Conservation (phyloP, 2,329 filamentous ascomycete species). For the Fusarium sp. region DNA sequence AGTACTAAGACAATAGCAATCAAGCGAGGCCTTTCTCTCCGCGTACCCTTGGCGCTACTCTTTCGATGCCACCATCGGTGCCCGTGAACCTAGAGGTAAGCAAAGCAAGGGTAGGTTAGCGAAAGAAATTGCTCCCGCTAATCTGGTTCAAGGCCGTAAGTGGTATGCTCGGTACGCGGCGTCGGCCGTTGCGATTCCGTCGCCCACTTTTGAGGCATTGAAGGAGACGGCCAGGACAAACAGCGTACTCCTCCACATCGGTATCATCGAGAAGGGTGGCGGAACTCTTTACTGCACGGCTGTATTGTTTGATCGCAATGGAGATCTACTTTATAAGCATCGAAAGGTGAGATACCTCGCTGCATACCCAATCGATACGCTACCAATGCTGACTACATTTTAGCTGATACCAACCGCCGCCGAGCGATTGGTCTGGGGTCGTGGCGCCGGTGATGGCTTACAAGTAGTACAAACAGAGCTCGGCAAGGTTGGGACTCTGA, state of each 20-base stretch:
- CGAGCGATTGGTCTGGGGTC: not conserved
- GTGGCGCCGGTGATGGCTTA: not conserved
- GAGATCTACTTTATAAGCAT: not conserved
- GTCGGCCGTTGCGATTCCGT: not conserved
- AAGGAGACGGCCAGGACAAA: not conserved
- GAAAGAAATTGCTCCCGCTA: not conserved
- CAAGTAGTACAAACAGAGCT: not conserved
- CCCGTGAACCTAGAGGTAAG: not conserved
- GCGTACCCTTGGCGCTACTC: not conserved
- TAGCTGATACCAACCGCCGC: not conserved
- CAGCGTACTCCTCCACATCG: not conserved
- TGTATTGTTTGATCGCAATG: not conserved
- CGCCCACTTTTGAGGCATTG: not conserved
- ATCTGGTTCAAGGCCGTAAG: not conserved
- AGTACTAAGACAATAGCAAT: not conserved
- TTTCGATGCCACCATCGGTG: not conserved
- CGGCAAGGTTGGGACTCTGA: not conserved
- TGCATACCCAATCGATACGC: not conserved
- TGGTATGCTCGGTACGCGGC: not conserved
- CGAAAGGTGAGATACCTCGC: not conserved
- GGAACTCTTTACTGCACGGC: not conserved
- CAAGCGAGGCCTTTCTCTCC: not conserved
- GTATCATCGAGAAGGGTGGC: not conserved
- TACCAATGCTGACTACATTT: not conserved
- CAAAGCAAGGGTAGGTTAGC: not conserved